Base-by-base conservation (phyloP, 352 stramenopile genomes). In the Achlya hypogyna region DNA sequence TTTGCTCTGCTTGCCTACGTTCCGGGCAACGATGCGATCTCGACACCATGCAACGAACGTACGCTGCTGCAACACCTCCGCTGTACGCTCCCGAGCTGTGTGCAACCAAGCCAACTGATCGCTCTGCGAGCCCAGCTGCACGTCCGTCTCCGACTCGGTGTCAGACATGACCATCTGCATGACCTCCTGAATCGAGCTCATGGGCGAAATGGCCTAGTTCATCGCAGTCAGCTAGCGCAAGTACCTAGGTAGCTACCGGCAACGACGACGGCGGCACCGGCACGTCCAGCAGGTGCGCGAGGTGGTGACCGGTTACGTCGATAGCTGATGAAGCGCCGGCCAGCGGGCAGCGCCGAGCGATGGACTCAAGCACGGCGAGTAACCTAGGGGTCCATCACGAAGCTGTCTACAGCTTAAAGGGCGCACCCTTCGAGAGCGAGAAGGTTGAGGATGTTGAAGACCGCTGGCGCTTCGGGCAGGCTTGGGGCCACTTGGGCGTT, bases 281-380 rank as follows among this genome's bases (percentile, higher is more conserved):
- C 4, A 34, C 18, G 20, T 63, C 54, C 16, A 63, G 29, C 10
- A 63, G n/a, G 10, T 31, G 29, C 10, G 54, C 54, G 16, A 63
- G 35, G 34, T 51, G 32, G 29, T n/a, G 66, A 9, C 51, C 62
- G 38, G 73, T 69, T 18, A 59, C 65, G 35, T 73, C 77, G 4
- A 73, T 71, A 1, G 69, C 62, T 14, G 68, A 66, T 4, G 65
- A 25, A 51, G 70, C 20, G 3, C 71, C 58, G n/a, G 76, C 77
- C 28, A 92, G 74, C 18, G 84, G 84, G 74, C 88, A 96, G 3
- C 87, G 79, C 29, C 84, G 79, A 67, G 91, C 87, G 71, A 98
- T 92, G 42, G 84, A 95, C 76, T 99, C 78, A 69, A 99, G 86
- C 23, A 99, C 95, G 9, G 94, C 90, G n/a, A 98, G 71, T 29